A percentile compares a stretch with the other conserved stretches of the same genome.
Evolutionary conservation across 495 filamentous ascomycete genomes (phyloP).

Genomic region (Penicillium canariense): DNA sequence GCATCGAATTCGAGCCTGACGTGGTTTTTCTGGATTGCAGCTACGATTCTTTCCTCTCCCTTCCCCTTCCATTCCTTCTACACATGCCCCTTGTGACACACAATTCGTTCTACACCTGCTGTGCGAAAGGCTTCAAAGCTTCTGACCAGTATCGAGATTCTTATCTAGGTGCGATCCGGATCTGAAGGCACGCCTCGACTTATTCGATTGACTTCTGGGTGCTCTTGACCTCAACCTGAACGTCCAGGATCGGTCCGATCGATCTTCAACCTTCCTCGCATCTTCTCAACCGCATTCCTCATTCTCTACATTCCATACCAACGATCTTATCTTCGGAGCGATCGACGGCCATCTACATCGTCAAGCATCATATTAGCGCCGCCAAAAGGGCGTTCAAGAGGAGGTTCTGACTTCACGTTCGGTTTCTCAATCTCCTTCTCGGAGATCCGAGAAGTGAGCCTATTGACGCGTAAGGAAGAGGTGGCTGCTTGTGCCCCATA

Average conservation of each 20-base stretch:
- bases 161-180: slow-evolving; percentile 25
- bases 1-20: slow-evolving; percentile 29
- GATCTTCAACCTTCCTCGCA: slow-evolving; percentile 10
- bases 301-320: slow-evolving; percentile 32
- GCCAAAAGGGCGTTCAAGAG: not conserved
- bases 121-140: slow-evolving; percentile 15
- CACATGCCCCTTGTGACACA: slow-evolving; percentile 28
- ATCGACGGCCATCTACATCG: not conserved
- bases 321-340: slow-evolving; percentile 15
- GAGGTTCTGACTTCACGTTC: slow-evolving; percentile 7
- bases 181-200: slow-evolving; percentile 5
- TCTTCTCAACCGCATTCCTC: slow-evolving; percentile 21
- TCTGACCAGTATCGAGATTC: slow-evolving; percentile 26
- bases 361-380: not conserved
- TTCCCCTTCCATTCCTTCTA: slow-evolving; percentile 32
- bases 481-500: slow-evolving; percentile 11
- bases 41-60: slow-evolving; percentile 32
- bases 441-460: slow-evolving; percentile 48
- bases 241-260: slow-evolving; percentile 5
- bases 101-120: slow-evolving; percentile 15
- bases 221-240: slow-evolving; percentile 2
- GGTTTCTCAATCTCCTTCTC: slow-evolving; percentile 42
- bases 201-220: slow-evolving; percentile 7
- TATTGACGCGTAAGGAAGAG: slow-evolving; percentile 17
- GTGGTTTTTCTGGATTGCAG: slow-evolving; percentile 26